Percentiles rank a stretch among this genome's conserved stretches.
phyloP scores from a whole-genome alignment of 352 stramenopile species.

The Globisporangium spinosum region DNA sequence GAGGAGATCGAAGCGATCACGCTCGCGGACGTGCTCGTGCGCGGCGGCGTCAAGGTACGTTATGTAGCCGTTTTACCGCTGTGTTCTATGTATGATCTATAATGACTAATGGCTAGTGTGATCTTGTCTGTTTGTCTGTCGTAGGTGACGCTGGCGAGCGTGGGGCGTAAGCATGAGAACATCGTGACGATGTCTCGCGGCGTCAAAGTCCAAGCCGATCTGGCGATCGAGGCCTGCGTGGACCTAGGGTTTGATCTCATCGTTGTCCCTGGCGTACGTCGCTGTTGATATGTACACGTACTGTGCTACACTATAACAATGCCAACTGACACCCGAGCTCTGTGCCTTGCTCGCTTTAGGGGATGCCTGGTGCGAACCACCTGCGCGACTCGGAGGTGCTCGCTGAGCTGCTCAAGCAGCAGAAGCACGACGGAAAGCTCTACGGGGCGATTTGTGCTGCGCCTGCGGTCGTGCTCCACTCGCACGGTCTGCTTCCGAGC shows the following conservation, averaged over 20 bases:
- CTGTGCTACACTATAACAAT: slow-evolving; percentile 1
- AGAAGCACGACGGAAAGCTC: slow-evolving; percentile 56
- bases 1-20: slow-evolving; percentile 84
- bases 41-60: slow-evolving; percentile 49
- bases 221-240: slow-evolving; percentile 57
- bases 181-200: slow-evolving; percentile 74
- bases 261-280: slow-evolving; percentile 54
- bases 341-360: slow-evolving; percentile 24
- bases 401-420: slow-evolving; percentile 51
- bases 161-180: slow-evolving; percentile 54
- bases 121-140: neutral
- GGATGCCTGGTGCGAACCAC: slow-evolving; percentile 61
- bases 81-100: neutral
- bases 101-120: neutral
- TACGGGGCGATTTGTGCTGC: slow-evolving; percentile 80
- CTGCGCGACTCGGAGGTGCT: slow-evolving; percentile 64
- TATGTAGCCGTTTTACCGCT: neutral
- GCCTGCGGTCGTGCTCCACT: slow-evolving; percentile 63
- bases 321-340: neutral
- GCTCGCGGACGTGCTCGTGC: slow-evolving; percentile 66
- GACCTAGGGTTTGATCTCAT: slow-evolving; percentile 62
- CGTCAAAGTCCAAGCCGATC: slow-evolving; percentile 63
- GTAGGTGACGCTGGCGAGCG: slow-evolving; percentile 60
- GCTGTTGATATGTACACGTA: neutral
- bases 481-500: slow-evolving; percentile 53